Evolutionary conservation across 768 basidiomycete species (phyloP).

Genomic region (Daedaleopsis sinensis): DNA sequence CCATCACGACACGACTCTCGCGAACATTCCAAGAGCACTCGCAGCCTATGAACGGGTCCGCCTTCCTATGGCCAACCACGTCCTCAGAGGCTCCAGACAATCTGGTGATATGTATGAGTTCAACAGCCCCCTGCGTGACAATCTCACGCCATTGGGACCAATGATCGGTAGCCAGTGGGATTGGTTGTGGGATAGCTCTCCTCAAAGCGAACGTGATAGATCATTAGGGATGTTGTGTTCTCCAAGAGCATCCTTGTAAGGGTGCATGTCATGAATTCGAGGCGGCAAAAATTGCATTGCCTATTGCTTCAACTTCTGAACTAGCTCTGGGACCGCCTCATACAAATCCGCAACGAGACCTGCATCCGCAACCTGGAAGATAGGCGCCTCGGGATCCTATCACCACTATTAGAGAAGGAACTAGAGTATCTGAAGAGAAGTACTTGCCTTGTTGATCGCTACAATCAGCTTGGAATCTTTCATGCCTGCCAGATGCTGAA

Average conservation of each 20-base stretch:
- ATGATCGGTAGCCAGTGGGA: slow-evolving; percentile 46
- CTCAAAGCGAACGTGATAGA: slow-evolving; percentile 36
- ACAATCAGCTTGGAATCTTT: slow-evolving; percentile 99
- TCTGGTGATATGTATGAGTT: slow-evolving; percentile 33
- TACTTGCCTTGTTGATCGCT: slow-evolving; percentile 89
- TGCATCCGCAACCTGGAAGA: slow-evolving; percentile 97
- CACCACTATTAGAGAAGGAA: not conserved
- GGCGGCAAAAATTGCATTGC: not conserved
- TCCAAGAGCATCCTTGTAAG: not conserved
- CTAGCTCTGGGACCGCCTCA: slow-evolving; percentile 87
- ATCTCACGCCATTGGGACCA: slow-evolving; percentile 40
- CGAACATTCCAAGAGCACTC: slow-evolving; percentile 25
- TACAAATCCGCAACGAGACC: slow-evolving; percentile 95
- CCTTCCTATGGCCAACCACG: slow-evolving; percentile 30
- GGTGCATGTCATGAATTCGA: not conserved
- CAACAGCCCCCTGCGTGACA: slow-evolving; percentile 39
- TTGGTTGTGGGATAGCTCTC: slow-evolving; percentile 42
- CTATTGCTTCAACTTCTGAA: slow-evolving; percentile 73
- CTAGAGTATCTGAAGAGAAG: not conserved
- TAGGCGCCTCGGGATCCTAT: slow-evolving; percentile 95
- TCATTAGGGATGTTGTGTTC: slow-evolving; percentile 10
- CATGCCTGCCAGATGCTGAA: slow-evolving; percentile 99
- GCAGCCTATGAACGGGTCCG: slow-evolving; percentile 34
- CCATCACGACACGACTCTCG: slow-evolving; percentile 23
- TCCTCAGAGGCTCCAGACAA: slow-evolving; percentile 25